Evolutionary conservation across 2,329 filamentous ascomycete genomes (phyloP).

Genomic region (Sclerotinia nivalis): DNA sequence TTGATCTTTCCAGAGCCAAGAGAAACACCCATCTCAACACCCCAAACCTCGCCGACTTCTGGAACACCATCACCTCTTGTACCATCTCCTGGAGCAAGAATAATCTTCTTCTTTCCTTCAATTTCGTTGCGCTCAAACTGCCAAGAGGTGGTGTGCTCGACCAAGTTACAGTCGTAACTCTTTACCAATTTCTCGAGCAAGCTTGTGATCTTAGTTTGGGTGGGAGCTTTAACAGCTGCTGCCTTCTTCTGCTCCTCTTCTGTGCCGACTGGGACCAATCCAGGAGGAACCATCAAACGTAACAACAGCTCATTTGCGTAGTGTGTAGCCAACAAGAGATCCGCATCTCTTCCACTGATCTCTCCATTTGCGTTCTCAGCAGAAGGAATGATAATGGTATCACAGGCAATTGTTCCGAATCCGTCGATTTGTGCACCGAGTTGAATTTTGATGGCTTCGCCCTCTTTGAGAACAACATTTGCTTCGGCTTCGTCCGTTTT

Average conservation of each 20-base stretch:
- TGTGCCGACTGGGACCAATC: conserved; percentile 75
- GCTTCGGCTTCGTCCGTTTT: conserved; percentile 85
- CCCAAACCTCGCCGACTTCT: conserved; percentile 93
- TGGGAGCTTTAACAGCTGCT: conserved; percentile 75
- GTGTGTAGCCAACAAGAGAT: conserved; percentile 86
- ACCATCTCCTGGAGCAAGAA: conserved; percentile 81
- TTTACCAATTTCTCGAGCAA: conserved; percentile 91
- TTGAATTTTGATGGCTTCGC: conserved; percentile 94
- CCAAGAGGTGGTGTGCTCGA: conserved; percentile 99
- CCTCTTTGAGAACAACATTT: conserved; percentile 72
- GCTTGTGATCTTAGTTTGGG: conserved; percentile 82
- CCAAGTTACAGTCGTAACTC: conserved; percentile 85
- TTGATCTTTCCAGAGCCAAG: conserved; percentile 94
- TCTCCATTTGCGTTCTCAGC: conserved; percentile 61
- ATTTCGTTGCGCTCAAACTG: conserved; percentile 96
- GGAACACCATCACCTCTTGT: conserved; percentile 88
- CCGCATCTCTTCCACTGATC: conserved; percentile 75
- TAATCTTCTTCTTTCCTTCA: conserved; percentile 93
- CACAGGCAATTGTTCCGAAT: conserved; percentile 93
- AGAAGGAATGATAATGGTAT: conserved; percentile 75
- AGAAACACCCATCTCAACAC: conserved; percentile 92
- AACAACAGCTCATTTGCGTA: conserved; percentile 95
- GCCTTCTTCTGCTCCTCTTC: conserved; percentile 97
- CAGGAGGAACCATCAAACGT: conserved; percentile 87
- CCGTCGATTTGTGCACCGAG: conserved; percentile 98